Base-by-base conservation (phyloP, 768 basidiomycete genomes). In the Krasilnikovozyma curviuscula region DNA sequence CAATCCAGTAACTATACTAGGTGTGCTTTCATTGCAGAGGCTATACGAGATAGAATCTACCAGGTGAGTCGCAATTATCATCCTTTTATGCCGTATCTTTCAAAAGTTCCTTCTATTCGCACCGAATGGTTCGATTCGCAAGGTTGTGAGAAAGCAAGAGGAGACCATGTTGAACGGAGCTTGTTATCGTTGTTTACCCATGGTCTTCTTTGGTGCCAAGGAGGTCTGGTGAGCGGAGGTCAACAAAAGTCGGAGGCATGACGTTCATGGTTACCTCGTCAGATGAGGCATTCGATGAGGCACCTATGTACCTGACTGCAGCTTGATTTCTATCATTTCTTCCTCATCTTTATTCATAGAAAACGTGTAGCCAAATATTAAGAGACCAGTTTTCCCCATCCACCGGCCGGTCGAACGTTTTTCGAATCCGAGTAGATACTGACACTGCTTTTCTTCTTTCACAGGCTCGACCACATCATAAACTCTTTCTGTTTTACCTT, bases 401-500 rank as follows among this genome's bases (percentile, higher is more conserved):
- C n/a, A 54, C 46, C 30, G 21, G 54, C 31, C 55, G 44, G 37
- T 37, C 48, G 53, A 27, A 55, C 52, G 66, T 65, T 71, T 70
- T 68, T 66, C 70, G 78, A 77, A 32, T 10, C 24, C 6, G 23
- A 25, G 13, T 13, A 19, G 21, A 23, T 34, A 35, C 37, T 29
- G 27, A 25, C 23, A 19, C 25, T 31, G 19, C 83, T 57, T 42
- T 59, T 39, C 29, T 35, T 54, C 56, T 51, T 51, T 50, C 31
- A 61, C 67, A 97, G 91, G 85, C 86, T 12, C 78, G 78, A 18
- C 76, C 81, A 19, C 79, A 76, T 70, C 79, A 83, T 72, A 89
- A 93, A 67, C 70, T 98, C 7, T 91, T 93, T 1, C 73, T 81
- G 0, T 86, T 95, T 58, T 98, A 97, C 62, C 74, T 97, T 7